Base-by-base conservation (phyloP, 106 monocot species). In the Allium sativum region DNA sequence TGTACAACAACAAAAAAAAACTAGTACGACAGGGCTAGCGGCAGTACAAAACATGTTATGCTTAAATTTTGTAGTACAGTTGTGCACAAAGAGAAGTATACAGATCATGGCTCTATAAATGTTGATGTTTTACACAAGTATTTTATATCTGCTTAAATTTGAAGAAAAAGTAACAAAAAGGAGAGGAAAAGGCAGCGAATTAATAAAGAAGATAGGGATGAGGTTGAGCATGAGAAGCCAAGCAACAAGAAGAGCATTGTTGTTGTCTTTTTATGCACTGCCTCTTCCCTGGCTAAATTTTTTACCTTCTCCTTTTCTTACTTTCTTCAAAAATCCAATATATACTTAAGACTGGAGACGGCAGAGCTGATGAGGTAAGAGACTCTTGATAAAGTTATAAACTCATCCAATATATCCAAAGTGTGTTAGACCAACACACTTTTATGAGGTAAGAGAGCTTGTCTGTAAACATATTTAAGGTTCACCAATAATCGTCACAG, bases 401-500 rank as follows among this genome's bases (percentile, higher is more conserved):
- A 50, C 48, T 50, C 48, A 12, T 50, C 48, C 48, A 50, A 31
- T 2, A 31, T 31, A 31, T 31, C 31, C 31, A 31, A 1, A 31
- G 31, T 31, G 31, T 31, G 31, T 31, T 31, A 31, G 31, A 31
- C 31, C 5, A 31, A 31, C 31, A 31, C 31, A 31, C 31, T 31
- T 5, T 31, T 31, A n/a, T 5, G 5, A 31, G 31, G 22, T 22
- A 1, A 22, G n/a, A 1, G 22, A 22, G 22, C 22, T 22, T 48
- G 6, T 48, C 10, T 15, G 15, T 0, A 48, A 48, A 2, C 12
- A 48, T 48, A 48, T 48, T 48, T 15, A 10, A 48, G 15, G 48
- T 66, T 87, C 69, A 93, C 93, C 93, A 85, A 19, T 80, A 93
- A 72, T 93, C 85, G 18, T 72, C 76, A 48, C 93, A 93, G 59